Conservation (phyloP, 345 rosid species). For the Arabidopsis thaliana region DNA sequence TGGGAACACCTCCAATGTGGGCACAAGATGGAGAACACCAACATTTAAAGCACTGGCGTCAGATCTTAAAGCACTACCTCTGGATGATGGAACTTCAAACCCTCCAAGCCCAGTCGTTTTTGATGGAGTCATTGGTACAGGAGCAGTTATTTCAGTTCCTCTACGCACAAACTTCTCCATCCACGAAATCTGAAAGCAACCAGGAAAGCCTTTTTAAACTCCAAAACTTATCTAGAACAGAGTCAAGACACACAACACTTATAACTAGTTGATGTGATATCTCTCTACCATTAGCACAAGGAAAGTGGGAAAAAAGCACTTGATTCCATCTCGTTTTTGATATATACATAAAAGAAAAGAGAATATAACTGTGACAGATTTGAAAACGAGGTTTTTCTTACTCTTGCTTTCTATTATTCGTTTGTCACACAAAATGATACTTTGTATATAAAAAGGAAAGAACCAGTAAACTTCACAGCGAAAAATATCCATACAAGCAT, state of each 20-base stretch:
- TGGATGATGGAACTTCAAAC: constrained; percentile 96
- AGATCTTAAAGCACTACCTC: constrained; percentile 87
- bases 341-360: constrained; percentile 6
- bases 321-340: constrained; percentile 28
- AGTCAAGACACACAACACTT: constrained; percentile 22
- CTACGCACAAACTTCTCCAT: constrained; percentile 94
- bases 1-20: constrained; percentile 95
- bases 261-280: constrained; percentile 14
- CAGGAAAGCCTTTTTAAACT: not conserved
- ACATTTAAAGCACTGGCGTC: constrained; percentile 96
- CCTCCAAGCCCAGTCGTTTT: constrained; percentile 99
- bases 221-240: constrained; percentile 5
- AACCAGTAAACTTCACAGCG: constrained; percentile 25
- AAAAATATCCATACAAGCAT: constrained; percentile 19
- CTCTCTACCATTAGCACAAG: not conserved
- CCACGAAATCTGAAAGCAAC: constrained; percentile 82
- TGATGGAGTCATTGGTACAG: constrained; percentile 93
- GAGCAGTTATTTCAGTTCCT: constrained; percentile 97
- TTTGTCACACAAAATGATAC: constrained; percentile 2
- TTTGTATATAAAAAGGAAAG: not conserved
- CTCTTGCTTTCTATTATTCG: constrained; percentile 16
- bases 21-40: constrained; percentile 98
- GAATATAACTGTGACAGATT: constrained; percentile 11
- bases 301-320: constrained; percentile 34
- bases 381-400: not conserved